These are phyloP conservation scores for Colletotrichum tanaceti DNA, from an alignment of 2,329 filamentous ascomycete species.

Conservation along the genomic window DNA sequence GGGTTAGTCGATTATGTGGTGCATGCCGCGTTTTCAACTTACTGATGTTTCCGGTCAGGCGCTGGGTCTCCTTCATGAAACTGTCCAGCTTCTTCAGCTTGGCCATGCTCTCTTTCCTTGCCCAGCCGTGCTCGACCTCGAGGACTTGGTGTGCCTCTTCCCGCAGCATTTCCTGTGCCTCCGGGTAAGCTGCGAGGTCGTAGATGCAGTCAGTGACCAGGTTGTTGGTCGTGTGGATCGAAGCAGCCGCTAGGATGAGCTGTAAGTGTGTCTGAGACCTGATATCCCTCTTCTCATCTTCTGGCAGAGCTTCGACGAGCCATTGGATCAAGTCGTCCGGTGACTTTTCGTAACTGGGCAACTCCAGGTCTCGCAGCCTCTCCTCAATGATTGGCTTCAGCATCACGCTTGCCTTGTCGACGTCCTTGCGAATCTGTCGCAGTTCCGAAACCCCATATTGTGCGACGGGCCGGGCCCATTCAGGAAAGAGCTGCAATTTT, in stretches of 20 bases:
- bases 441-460: constrained; percentile 61
- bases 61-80: constrained; percentile 60
- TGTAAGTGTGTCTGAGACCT: constrained; percentile 56
- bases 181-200: constrained; percentile 60
- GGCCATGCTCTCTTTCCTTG: constrained; percentile 56
- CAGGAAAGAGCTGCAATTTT: constrained; percentile 64
- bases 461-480: constrained; percentile 60
- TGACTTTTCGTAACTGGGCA: constrained; percentile 49
- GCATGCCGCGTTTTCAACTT: constrained; percentile 39
- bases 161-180: constrained; percentile 60
- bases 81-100: constrained; percentile 61
- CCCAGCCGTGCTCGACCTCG: constrained; percentile 55
- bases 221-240: constrained; percentile 60
- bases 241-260: constrained; percentile 57
- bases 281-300: constrained; percentile 53
- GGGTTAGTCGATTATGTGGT: constrained; percentile 39
- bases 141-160: constrained; percentile 60
- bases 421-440: constrained; percentile 57
- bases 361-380: constrained; percentile 56
- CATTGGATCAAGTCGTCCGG: constrained; percentile 59
- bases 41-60: constrained; percentile 58
- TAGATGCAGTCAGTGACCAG: constrained; percentile 61
- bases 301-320: constrained; percentile 56
- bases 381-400: constrained; percentile 60
- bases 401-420: constrained; percentile 56